Base-by-base conservation (phyloP, 169 alveolate genomes). In the Condylostoma magnum region DNA sequence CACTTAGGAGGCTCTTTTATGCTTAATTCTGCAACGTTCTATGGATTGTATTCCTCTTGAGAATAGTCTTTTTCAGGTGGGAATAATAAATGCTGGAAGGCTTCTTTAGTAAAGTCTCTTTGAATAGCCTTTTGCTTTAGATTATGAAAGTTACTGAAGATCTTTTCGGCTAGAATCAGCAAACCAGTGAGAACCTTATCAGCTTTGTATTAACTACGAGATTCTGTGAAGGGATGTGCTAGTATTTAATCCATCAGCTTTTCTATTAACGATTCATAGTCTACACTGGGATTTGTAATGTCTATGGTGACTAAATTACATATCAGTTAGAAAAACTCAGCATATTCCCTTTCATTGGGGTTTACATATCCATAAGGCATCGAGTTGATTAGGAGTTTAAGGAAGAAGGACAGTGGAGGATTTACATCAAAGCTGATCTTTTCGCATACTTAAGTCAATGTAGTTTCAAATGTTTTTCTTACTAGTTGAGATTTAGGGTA, bases 171-270 rank as follows among this genome's bases (percentile, higher is more conserved):
- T 31, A 84, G 25, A 53, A 60, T 73, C 30, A 88, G 43, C 20
- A 75, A 60, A 1, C 94, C 92, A 12, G 78, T 69, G 10, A 84
- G 60, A 30, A 82, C 76, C 69, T 80, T 85, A 63, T 88, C 94
- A 22, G 79, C 67, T 27, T 44, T 1, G 10, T 68, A 41, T 4
- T 72, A 54, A n/a, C 47, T 63, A 50, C 88, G 55, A 12, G 54
- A 69, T 56, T 88, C 94, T 46, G 36, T 65, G n/a, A 79, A 47
- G 41, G 74, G 44, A 54, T 84, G 92, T 4, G 30, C n/a, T 22
- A 65, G 70, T 2, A 88, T 37, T 38, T 47, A 55, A 15, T 79
- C 53, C 37, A 85, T 63, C 0, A 81, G 48, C 10, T 46, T 33
- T 15, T 31, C 57, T 6, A 74, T 46, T 20, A 83, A 33, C 36